Evolutionary conservation across 1,284 basidiomycete genomes (phyloP), one percentile per base, ranked within the genome.

Genomic region (Pseudozyma hubeiensis): DNA sequence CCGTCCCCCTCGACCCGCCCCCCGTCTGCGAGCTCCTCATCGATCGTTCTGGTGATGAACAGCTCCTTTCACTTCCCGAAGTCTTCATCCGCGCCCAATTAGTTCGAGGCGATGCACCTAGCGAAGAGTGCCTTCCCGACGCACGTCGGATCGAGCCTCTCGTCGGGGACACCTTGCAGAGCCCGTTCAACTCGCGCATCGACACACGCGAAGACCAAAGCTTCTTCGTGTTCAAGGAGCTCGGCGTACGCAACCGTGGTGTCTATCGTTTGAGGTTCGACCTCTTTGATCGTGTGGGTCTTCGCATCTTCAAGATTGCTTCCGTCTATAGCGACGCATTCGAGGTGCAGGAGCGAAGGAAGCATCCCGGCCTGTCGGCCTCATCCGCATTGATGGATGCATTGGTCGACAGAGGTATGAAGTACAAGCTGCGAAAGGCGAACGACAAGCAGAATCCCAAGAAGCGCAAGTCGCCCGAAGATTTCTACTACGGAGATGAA

Each of bases 181-280:
- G 47, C 17, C 47, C 64, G 14, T 65, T 75, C 62, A 71, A 67
- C 43, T 71, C 68, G 9, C 61, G 64, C 48, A 72, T 75, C 55
- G 73, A 70, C 45, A 64, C 64, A 4, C 53, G 67, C 17, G 66
- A 69, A 30, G 72, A 75, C 29, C 75, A 75, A 40, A 59, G 62
- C 54, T 69, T 78, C 53, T 79, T 79, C 53, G 68, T 79, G 52
- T 79, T 79, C 57, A 69, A 75, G 16, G 77, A 79, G 58, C 65
- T 79, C 41, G 68, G 75, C 13, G 66, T 79, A 3, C 71, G 75
- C 40, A 58, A 55, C 16, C 50, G 58, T 5, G 77, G 77, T 47
- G 17, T 68, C 11, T 79, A 72, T 53, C 63, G 75, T 5, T 35
- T 79, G n/a, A 62, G 75, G 3, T 73, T 77, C 53, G 77, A 79